Percentiles rank a stretch among this genome's conserved stretches.
Evolutionary conservation across 768 basidiomycete genomes (phyloP).

Genomic region (Sistotremastrum niveocremeum): DNA sequence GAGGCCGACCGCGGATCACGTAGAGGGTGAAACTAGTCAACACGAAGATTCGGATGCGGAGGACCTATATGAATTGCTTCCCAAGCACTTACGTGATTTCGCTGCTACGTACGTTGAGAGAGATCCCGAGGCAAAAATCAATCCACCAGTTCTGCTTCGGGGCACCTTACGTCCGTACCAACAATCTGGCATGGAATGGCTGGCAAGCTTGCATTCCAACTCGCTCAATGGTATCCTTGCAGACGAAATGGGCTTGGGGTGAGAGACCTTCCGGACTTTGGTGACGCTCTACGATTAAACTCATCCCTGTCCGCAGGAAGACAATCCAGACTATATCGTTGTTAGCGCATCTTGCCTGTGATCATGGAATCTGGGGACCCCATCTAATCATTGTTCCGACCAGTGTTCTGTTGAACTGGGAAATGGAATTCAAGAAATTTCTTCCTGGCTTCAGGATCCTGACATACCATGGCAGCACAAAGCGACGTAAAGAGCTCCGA

Average conservation of each 20-base stretch:
- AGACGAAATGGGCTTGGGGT: slow-evolving; percentile 95
- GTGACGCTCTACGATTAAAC: slow-evolving; percentile 19
- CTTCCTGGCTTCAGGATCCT: slow-evolving; percentile 76
- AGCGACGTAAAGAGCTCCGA: slow-evolving; percentile 79
- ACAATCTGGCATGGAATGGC: slow-evolving; percentile 87
- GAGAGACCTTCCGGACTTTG: slow-evolving; percentile 24
- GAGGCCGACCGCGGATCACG: no score
- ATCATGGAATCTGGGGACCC: slow-evolving; percentile 84
- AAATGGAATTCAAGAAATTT: slow-evolving; percentile 95
- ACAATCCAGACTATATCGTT: slow-evolving; percentile 95
- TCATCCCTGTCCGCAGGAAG: slow-evolving; percentile 37
- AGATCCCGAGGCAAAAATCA: slow-evolving; percentile 44
- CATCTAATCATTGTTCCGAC: slow-evolving; percentile 90
- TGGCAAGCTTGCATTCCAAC: slow-evolving; percentile 73
- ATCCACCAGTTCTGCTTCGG: slow-evolving; percentile 62
- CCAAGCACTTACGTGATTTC: slow-evolving; percentile 45
- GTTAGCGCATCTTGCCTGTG: slow-evolving; percentile 83
- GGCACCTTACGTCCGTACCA: slow-evolving; percentile 89
- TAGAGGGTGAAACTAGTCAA: no score
- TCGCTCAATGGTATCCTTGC: slow-evolving; percentile 75
- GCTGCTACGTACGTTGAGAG: slow-evolving; percentile 62
- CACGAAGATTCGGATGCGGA: slow-evolving; percentile 7
- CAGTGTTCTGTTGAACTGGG: slow-evolving; percentile 90
- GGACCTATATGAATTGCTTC: slow-evolving; percentile 7
- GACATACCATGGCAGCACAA: slow-evolving; percentile 82